Evolutionary conservation across 2,329 filamentous ascomycete genomes (phyloP).

Genomic region (Lachnellula occidentalis): DNA sequence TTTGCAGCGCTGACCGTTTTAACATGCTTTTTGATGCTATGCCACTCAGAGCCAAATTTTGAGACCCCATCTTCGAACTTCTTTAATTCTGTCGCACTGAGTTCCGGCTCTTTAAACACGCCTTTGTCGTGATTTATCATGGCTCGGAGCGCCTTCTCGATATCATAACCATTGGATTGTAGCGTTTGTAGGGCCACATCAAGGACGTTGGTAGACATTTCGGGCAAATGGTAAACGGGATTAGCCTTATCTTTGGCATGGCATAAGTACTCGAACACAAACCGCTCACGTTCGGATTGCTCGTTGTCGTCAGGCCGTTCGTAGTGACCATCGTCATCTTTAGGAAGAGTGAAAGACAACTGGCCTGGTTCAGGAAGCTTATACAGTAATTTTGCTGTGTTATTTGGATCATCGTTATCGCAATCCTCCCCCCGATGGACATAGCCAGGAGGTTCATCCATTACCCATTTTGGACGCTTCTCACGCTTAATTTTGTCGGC

Average conservation of each 20-base stretch:
- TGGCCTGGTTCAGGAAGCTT: conserved; percentile 57
- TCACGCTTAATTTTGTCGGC: conserved; percentile 74
- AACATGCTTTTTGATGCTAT: conserved; percentile 77
- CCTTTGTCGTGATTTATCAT: conserved; percentile 63
- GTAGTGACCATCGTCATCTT: conserved; percentile 33
- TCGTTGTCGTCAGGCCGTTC: conserved; percentile 27
- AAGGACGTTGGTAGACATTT: conserved; percentile 77
- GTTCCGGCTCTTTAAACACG: conserved; percentile 77
- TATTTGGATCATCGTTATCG: conserved; percentile 63
- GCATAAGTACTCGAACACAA: conserved; percentile 71
- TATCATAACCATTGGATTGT: conserved; percentile 65
- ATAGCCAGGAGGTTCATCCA: conserved; percentile 86
- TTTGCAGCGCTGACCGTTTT: conserved; percentile 73
- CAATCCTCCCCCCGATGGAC: conserved; percentile 75
- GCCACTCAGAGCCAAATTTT: conserved; percentile 87
- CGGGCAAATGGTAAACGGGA: conserved; percentile 58
- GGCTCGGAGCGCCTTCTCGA: conserved; percentile 62
- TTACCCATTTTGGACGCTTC: conserved; percentile 84
- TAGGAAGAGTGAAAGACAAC: conserved; percentile 38
- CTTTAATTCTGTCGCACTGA: conserved; percentile 73
- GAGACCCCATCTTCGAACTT: conserved; percentile 87
- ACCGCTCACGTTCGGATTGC: conserved; percentile 34
- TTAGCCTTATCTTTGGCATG: conserved; percentile 49
- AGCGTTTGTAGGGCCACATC: conserved; percentile 77
- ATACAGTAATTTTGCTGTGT: conserved; percentile 73